Percentiles rank a stretch among this genome's conserved stretches.
These are phyloP conservation scores for Aspergillus glaucus DNA, from an alignment of 2,329 filamentous ascomycete species.

Conservation along the genomic window DNA sequence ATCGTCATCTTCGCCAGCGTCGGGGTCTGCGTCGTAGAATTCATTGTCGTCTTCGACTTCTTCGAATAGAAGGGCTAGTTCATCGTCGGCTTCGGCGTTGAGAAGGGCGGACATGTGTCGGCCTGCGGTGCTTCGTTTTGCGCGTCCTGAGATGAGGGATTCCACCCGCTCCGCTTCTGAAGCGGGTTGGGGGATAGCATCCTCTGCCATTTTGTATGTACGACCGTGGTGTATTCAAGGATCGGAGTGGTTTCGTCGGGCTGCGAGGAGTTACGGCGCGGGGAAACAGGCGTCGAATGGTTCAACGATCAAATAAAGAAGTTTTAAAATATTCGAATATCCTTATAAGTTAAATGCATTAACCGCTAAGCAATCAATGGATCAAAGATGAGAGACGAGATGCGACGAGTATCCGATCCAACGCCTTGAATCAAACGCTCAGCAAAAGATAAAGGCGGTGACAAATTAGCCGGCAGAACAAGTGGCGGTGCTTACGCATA, in stretches of 20 bases:
- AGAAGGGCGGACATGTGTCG: conserved; percentile 76
- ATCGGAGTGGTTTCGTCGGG: background rate
- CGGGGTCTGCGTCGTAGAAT: conserved; percentile 34
- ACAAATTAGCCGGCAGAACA: background rate
- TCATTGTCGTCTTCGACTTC: conserved; percentile 55
- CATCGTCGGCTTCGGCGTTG: conserved; percentile 67
- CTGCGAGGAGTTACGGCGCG: background rate
- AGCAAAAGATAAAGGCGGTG: background rate
- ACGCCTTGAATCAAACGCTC: background rate
- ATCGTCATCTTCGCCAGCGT: conserved; percentile 59
- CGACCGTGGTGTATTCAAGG: conserved; percentile 3
- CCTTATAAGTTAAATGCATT: too few species aligned
- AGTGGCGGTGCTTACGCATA: background rate
- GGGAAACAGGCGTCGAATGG: too few species aligned
- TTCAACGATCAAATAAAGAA: too few species aligned
- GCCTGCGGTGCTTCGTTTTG: conserved; percentile 73
- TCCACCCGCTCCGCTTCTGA: conserved; percentile 21
- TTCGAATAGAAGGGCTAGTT: conserved; percentile 55
- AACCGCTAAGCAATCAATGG: too few species aligned
- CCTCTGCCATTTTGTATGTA: conserved; percentile 18
- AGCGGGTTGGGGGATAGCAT: conserved; percentile 13
- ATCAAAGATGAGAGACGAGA: background rate
- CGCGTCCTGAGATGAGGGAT: conserved; percentile 43
- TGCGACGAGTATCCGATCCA: background rate
- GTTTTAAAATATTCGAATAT: too few species aligned